phyloP scores from a whole-genome alignment of 1,284 basidiomycete species.

The Gymnopus androsaceus region DNA sequence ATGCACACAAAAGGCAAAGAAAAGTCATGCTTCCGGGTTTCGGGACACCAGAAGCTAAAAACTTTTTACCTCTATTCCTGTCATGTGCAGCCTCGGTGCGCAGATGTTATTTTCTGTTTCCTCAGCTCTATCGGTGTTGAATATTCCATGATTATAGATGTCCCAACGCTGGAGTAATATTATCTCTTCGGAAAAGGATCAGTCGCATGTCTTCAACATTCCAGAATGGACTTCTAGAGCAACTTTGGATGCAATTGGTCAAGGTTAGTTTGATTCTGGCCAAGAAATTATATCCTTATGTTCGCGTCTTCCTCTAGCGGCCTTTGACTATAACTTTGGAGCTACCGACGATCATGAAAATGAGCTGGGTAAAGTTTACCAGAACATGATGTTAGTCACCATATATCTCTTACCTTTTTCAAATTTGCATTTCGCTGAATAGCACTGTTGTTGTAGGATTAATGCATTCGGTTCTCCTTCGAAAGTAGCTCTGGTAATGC shows the following conservation, averaged over 20 bases:
- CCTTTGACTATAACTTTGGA: conserved; percentile 17
- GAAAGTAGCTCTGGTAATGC: background rate
- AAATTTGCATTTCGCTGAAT: background rate
- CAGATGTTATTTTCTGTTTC: background rate
- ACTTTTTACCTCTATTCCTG: conserved; percentile 38
- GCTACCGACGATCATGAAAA: conserved; percentile 8
- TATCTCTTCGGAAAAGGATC: conserved; percentile 28
- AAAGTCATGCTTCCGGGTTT: conserved; percentile 48
- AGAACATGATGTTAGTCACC: conserved; percentile 16
- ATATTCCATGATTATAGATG: conserved; percentile 35
- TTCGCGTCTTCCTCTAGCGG: conserved; percentile 13
- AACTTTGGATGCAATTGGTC: conserved; percentile 48
- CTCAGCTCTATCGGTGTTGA: background rate
- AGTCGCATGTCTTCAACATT: conserved; percentile 42
- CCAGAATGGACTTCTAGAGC: conserved; percentile 40
- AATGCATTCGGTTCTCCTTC: conserved; percentile 12
- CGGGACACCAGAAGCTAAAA: conserved; percentile 38
- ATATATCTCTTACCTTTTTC: too few relatives aligned
- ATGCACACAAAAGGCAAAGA: conserved; percentile 44
- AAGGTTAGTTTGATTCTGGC: too few relatives aligned
- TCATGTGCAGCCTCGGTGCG: conserved; percentile 34
- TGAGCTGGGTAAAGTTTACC: conserved; percentile 7
- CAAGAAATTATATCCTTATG: too few relatives aligned
- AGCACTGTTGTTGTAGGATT: background rate
- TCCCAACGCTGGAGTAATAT: conserved; percentile 46